These are phyloP conservation scores for Linum usitatissimum DNA, from an alignment of 345 rosid species.

Conservation along the genomic window DNA sequence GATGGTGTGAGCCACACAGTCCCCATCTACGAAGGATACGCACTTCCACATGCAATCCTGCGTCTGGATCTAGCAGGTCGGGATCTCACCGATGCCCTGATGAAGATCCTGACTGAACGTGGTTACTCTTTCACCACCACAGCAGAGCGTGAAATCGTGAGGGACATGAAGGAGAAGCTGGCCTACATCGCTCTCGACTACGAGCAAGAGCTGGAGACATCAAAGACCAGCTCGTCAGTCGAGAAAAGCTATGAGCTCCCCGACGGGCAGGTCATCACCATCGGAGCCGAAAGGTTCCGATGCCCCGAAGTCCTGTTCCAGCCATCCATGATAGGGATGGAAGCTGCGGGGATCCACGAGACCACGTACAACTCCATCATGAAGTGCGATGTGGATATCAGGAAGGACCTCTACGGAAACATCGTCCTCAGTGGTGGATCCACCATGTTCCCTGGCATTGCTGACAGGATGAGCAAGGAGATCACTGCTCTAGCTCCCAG, in stretches of 20 bases:
- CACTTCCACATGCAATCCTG: slow-evolving; percentile 3
- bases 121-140: slow-evolving; percentile 5
- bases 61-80: slow-evolving; percentile 1
- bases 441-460: slow-evolving; percentile 6
- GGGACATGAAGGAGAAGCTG: slow-evolving; percentile 7
- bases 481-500: slow-evolving; percentile 3
- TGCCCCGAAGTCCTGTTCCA: slow-evolving; percentile 6
- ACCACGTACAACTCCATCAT: slow-evolving; percentile 7
- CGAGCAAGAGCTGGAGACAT: slow-evolving; percentile 5
- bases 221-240: slow-evolving; percentile 4
- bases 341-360: slow-evolving; percentile 3
- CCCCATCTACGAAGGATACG: slow-evolving; percentile 7
- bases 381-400: slow-evolving; percentile 7
- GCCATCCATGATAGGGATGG: slow-evolving; percentile 5
- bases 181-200: slow-evolving; percentile 5
- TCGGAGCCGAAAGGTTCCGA: slow-evolving; percentile 3
- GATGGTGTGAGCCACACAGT: slow-evolving; percentile 7
- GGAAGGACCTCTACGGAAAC: slow-evolving; percentile 4
- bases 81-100: slow-evolving; percentile 4
- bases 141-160: slow-evolving; percentile 3
- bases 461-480: slow-evolving; percentile 8
- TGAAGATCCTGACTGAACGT: slow-evolving; percentile 4
- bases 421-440: slow-evolving; percentile 3
- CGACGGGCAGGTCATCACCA: slow-evolving; percentile 6
- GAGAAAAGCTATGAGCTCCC: slow-evolving; percentile 7